Conservation (phyloP, 192 early-diverging fungal genomes). For the Thoreauomyces humboldtii region DNA sequence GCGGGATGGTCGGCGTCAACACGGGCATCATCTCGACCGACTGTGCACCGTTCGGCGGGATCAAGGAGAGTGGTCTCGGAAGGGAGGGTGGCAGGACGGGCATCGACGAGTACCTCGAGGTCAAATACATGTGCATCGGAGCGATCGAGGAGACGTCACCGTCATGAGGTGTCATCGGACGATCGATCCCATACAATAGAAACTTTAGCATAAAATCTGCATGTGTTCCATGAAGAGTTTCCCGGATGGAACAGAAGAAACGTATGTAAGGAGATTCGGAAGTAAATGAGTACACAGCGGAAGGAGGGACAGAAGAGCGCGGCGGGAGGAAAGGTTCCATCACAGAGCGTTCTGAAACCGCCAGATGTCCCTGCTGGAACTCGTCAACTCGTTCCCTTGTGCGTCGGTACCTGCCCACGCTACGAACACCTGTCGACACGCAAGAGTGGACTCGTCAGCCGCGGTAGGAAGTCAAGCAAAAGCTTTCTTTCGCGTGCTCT, state of each 20-base stretch:
- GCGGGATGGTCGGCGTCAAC: slow-evolving; percentile 92
- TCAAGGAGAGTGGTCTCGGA: slow-evolving; percentile 70
- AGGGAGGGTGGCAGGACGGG: slow-evolving; percentile 69
- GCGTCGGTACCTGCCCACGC: slow-evolving; percentile 15
- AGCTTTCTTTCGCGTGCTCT: too few relatives aligned
- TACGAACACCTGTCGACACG: slow-evolving; percentile 14
- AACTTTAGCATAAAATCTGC: too few relatives aligned
- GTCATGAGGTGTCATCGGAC: too few relatives aligned
- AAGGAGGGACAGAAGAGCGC: too few relatives aligned
- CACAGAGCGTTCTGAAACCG: slow-evolving; percentile 42
- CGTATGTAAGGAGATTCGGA: too few relatives aligned
- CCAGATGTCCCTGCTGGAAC: slow-evolving; percentile 36
- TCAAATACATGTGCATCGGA: slow-evolving; percentile 62
- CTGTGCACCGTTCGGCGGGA: slow-evolving; percentile 72
- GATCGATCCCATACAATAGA: too few relatives aligned
- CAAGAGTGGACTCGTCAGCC: background rate
- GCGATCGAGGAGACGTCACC: background rate
- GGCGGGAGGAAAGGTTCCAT: too few relatives aligned
- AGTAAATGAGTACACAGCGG: too few relatives aligned
- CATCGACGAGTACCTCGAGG: slow-evolving; percentile 65
- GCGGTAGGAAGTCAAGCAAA: too few relatives aligned
- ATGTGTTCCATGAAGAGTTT: too few relatives aligned
- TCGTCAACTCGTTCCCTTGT: slow-evolving; percentile 2
- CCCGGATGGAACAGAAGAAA: too few relatives aligned
- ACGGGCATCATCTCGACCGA: slow-evolving; percentile 41